Evolutionary conservation across 345 rosid species (phyloP), one percentile per base, ranked within the genome.

Genomic region (Toxicodendron radicans): DNA sequence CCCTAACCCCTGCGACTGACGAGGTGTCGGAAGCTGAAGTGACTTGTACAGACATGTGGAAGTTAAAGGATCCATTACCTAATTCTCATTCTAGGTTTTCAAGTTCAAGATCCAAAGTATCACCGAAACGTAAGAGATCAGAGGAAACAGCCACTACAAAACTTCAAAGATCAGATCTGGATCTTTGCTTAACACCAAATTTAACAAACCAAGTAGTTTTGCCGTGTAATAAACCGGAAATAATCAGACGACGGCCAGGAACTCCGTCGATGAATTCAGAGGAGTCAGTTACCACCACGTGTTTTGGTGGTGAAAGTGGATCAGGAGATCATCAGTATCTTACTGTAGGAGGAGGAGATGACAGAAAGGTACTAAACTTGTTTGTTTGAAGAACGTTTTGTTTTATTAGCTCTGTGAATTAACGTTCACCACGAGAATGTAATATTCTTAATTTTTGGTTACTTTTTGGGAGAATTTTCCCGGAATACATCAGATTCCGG

Each of bases 241-340:
- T 38, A 5, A 38, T 52, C 48, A 74, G 86, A 60, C 80, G 97
- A 73, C 85, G 96, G 63, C 86, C 90, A 1, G 85, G 65, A 35
- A 83, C 92, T 24, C 94, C 94, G 62, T 94, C 97, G 18, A 87
- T 91, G 97, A 92, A 89, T 78, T 95, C 97, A 4, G 97, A 91
- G 85, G 97, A 85, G 65, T 95, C 97, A 1, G 93, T 65, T 12
- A 90, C 90, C 66, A 91, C 95, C 33, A 86, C 98, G 21, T 88
- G 88, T 70, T 81, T 83, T 9, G 8, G 8, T 9, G 8, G 8
- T 38, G 91, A 88, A 7, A 87, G 86, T 69, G 87, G 86, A 52
- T 49, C 54, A 4, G 80, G 84, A 61, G 83, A 79, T 53, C 72
- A 78, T 43, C 71, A 33, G 51, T 73, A 58, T 66, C 70, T 83